Evolutionary conservation across 2,329 filamentous ascomycete species (phyloP), one percentile per base, ranked within the genome.

Genomic region (Penicillium sclerotigenum): DNA sequence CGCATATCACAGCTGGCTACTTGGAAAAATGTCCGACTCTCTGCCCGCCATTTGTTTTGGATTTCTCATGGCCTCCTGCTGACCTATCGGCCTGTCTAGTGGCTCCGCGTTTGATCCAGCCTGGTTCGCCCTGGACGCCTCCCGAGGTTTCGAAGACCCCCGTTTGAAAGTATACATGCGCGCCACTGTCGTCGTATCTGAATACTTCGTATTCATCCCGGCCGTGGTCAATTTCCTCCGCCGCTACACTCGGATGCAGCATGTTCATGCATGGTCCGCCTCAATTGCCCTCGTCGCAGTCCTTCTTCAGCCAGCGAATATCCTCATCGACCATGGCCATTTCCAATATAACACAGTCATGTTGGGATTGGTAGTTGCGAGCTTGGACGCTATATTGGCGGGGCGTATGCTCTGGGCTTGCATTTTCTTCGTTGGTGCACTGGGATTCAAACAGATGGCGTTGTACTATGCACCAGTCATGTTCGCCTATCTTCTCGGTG

Each of bases 391-490:
- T 72, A 88, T 97, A 76, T 75, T 96, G 48, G 91, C 91, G 3
- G 90, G 90, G 4, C 84, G 91, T 47, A 87, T 87, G 66, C 83
- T 95, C 59, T 97, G 93, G 91, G 85, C 90, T 26, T 91, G 90
- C 59, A 84, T 96, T 57, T 96, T 96, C 78, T 99, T 99, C 66
- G 94, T 99, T 7, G 85, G 84, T 16, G 90, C 93, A 3, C 80
- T 99, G n/a, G 91, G 91, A 6, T 99, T 97, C 81, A 99, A 99
- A 79, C 94, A 99, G 74, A 99, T 99, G 95, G 93, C 93, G 1
- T 81, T 99, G 16, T 99, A 97, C 77, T 99, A 97, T 74, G 91
- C 95, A 3, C 92, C 95, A 14, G 87, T 88, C 20, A 87, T 97
- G 55, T 97, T 97, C 72, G 88, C 91, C 31, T 99, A 92, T 69